Evolutionary conservation across 2,329 filamentous ascomycete species (phyloP).

Genomic region (Fusarium redolens): DNA sequence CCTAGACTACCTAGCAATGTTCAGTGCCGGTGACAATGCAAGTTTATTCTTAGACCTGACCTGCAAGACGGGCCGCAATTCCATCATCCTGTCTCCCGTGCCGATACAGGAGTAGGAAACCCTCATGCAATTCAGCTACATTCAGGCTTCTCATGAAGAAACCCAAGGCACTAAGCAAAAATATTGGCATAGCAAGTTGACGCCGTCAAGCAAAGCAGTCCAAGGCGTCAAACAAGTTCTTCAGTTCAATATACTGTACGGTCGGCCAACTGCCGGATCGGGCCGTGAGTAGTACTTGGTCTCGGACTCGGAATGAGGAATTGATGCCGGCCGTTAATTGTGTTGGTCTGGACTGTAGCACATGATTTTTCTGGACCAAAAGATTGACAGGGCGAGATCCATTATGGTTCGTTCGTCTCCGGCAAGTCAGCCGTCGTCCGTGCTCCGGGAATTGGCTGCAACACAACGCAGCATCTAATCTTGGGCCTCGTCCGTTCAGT

Average conservation of each 20-base stretch:
- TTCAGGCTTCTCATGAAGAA: not conserved
- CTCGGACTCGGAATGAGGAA: conserved; percentile 14
- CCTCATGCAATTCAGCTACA: not conserved
- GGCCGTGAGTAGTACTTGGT: conserved; percentile 1
- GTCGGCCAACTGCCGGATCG: conserved; percentile 21
- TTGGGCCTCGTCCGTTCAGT: not conserved
- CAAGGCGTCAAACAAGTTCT: not conserved
- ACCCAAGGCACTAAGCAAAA: not conserved
- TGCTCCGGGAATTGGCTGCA: conserved; percentile 8
- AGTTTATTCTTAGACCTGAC: conserved; percentile 28
- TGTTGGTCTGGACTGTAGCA: not conserved
- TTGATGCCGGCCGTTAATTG: conserved; percentile 2
- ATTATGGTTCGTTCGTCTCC: conserved; percentile 1
- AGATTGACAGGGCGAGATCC: conserved; percentile 1
- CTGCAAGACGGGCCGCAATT: conserved; percentile 32
- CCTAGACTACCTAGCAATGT: not conserved
- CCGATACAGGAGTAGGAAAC: not conserved
- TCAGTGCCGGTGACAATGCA: conserved; percentile 8
- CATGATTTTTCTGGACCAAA: conserved; percentile 1
- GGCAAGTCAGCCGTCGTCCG: not conserved
- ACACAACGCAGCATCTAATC: conserved; percentile 2
- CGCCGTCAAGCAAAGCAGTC: not conserved
- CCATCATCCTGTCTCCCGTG: conserved; percentile 13
- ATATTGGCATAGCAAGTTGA: not conserved
- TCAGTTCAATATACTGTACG: not conserved